Conservation (phyloP, 148 eudicot species). For the Heliamphora exappendiculata region DNA sequence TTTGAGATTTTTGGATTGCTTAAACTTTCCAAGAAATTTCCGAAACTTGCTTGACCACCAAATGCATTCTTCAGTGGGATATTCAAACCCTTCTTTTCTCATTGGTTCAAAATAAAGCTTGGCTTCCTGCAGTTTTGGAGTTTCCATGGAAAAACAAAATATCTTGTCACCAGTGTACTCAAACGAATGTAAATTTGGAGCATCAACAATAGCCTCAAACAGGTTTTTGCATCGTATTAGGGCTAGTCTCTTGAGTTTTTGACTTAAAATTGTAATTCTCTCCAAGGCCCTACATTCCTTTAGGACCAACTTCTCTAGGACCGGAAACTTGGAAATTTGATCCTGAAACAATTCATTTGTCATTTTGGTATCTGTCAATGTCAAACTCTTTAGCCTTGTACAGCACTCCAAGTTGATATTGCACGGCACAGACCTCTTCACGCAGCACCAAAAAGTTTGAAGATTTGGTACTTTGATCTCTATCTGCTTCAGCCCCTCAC, state of each 20-base stretch:
- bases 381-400: slow-evolving; percentile 23
- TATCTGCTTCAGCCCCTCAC: slow-evolving; percentile 13
- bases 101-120: slow-evolving; percentile 17
- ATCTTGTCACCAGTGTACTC: slow-evolving; percentile 25
- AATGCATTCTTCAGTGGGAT: background rate
- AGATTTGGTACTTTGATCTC: slow-evolving; percentile 24
- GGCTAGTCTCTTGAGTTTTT: slow-evolving; percentile 20
- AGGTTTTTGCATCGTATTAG: slow-evolving; percentile 21
- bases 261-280: slow-evolving; percentile 24
- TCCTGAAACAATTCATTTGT: slow-evolving; percentile 18
- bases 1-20: slow-evolving; percentile 18
- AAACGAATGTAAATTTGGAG: slow-evolving; percentile 25
- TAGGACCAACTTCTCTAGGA: slow-evolving; percentile 31
- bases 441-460: slow-evolving; percentile 23
- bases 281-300: slow-evolving; percentile 16
- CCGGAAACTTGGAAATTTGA: slow-evolving; percentile 15
- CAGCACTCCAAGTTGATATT: slow-evolving; percentile 19
- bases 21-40: slow-evolving; percentile 10
- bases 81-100: background rate
- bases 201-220: slow-evolving; percentile 22
- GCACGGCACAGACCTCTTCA: background rate
- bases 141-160: slow-evolving; percentile 16
- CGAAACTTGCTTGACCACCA: background rate
- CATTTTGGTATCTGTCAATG: slow-evolving; percentile 23
- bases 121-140: slow-evolving; percentile 20